A percentile compares a stretch with the other conserved stretches of the same genome.
phyloP scores from a whole-genome alignment of 129 eudicot genomes.

The Escallonia rubra region DNA sequence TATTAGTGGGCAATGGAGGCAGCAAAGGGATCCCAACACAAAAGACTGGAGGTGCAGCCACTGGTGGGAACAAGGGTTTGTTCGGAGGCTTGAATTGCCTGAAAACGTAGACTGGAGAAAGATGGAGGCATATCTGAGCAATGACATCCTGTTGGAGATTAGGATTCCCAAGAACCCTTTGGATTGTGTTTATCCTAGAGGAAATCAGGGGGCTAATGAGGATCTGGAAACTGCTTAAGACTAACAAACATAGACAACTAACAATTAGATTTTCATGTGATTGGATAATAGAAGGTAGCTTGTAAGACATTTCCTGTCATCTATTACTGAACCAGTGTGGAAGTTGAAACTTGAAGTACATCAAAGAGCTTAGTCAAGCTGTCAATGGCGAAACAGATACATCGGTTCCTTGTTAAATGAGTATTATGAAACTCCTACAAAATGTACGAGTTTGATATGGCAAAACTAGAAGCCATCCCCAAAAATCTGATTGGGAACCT shows the following conservation, averaged over 20 bases:
- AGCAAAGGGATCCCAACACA: conserved; percentile 25
- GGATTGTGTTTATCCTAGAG: conserved; percentile 9
- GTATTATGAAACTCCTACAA: too few relatives aligned
- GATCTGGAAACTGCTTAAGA: conserved; percentile 14
- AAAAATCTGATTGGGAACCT: too few relatives aligned
- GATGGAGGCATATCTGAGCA: conserved; percentile 42
- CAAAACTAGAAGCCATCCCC: too few relatives aligned
- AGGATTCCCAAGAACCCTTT: conserved; percentile 46
- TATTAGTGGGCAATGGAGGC: conserved; percentile 57
- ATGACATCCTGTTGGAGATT: conserved; percentile 45
- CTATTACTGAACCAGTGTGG: background rate
- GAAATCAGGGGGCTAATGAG: conserved; percentile 11
- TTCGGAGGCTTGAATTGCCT: conserved; percentile 63
- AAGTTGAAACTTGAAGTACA: too few relatives aligned
- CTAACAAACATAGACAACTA: background rate
- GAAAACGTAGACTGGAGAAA: conserved; percentile 55
- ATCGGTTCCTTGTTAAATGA: background rate
- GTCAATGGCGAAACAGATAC: background rate
- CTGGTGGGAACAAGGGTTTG: conserved; percentile 85
- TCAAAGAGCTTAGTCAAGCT: too few relatives aligned
- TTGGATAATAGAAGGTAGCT: background rate
- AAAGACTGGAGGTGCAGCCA: conserved; percentile 54
- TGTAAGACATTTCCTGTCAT: background rate
- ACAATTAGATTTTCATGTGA: background rate
- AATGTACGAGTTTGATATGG: too few relatives aligned